Conservation (phyloP, 805 yeast species). For the Isabelozyma gotoi region DNA sequence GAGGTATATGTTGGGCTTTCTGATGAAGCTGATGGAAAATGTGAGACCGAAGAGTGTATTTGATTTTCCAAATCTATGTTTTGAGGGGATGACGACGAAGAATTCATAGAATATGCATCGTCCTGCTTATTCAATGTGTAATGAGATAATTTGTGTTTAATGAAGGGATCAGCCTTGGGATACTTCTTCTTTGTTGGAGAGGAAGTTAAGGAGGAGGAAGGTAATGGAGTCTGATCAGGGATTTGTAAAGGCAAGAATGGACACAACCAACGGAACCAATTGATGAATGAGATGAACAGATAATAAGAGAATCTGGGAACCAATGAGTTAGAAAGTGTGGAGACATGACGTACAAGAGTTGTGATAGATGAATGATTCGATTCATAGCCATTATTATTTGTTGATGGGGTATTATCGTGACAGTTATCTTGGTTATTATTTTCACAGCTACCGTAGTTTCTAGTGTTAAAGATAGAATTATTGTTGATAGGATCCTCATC, state of each 20-base stretch:
- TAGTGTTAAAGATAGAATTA: not conserved
- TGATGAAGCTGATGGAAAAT: not conserved
- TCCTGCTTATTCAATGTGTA: conserved; percentile 15
- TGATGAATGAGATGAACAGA: conserved; percentile 3
- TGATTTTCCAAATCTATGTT: conserved; percentile 15
- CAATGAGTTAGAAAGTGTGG: conserved; percentile 1
- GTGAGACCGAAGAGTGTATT: not conserved
- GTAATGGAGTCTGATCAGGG: conserved; percentile 5
- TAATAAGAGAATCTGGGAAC: not conserved
- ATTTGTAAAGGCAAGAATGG: conserved; percentile 15
- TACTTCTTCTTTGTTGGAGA: not conserved
- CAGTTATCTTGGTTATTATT: too few species aligned
- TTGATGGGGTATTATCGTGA: too few species aligned
- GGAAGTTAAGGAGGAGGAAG: conserved; percentile 4
- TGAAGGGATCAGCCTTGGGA: conserved; percentile 8
- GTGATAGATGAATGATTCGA: not conserved
- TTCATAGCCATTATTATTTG: too few species aligned
- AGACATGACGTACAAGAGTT: too few species aligned
- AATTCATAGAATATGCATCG: not conserved
- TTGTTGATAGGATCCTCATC: not conserved
- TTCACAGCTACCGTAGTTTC: conserved; percentile 2
- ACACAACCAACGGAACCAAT: conserved; percentile 22
- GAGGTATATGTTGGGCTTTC: not conserved
- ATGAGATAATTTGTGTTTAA: conserved; percentile 17
- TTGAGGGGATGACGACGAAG: conserved; percentile 1